A percentile compares a stretch with the other conserved stretches of the same genome.
phyloP scores from a whole-genome alignment of 306 rosid species.

The Quercus rubra region DNA sequence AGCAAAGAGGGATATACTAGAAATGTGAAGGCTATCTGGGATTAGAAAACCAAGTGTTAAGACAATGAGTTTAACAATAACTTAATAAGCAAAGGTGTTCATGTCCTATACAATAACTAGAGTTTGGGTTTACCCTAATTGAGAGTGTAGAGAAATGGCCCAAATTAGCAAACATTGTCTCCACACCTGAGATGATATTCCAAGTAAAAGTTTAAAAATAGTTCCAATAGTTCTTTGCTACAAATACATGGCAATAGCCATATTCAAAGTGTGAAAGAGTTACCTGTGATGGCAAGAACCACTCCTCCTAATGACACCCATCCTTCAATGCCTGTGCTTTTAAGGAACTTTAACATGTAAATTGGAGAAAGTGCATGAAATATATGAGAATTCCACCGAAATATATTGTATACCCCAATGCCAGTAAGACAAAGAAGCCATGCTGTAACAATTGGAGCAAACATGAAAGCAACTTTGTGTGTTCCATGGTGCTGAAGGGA shows the following conservation, averaged over 20 bases:
- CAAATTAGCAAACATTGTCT: slow-evolving; percentile 81
- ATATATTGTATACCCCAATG: slow-evolving; percentile 63
- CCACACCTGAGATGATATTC: slow-evolving; percentile 65
- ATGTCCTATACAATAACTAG: not conserved
- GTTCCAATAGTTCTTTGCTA: slow-evolving; percentile 19
- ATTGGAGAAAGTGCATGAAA: slow-evolving; percentile 57
- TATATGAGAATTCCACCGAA: slow-evolving; percentile 56
- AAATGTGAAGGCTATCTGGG: slow-evolving; percentile 72
- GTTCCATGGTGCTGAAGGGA: slow-evolving; percentile 80
- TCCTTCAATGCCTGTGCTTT: slow-evolving; percentile 50
- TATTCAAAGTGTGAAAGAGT: slow-evolving; percentile 11
- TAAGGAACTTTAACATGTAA: slow-evolving; percentile 58
- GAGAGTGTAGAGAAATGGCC: slow-evolving; percentile 87
- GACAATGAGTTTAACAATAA: not conserved
- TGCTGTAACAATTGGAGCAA: slow-evolving; percentile 62
- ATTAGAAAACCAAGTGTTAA: slow-evolving; percentile 13
- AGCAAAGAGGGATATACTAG: slow-evolving; percentile 66
- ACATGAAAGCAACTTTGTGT: slow-evolving; percentile 68
- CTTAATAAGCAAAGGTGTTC: not conserved
- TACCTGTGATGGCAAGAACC: slow-evolving; percentile 73
- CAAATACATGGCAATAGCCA: slow-evolving; percentile 17
- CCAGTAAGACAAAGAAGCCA: slow-evolving; percentile 67
- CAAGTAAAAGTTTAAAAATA: slow-evolving; percentile 21
- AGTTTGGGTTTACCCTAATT: slow-evolving; percentile 55
- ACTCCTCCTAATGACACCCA: slow-evolving; percentile 69